Evolutionary conservation across 306 rosid genomes (phyloP), one percentile per base, ranked within the genome.

Genomic region (Ammopiptanthus mongolicus): DNA sequence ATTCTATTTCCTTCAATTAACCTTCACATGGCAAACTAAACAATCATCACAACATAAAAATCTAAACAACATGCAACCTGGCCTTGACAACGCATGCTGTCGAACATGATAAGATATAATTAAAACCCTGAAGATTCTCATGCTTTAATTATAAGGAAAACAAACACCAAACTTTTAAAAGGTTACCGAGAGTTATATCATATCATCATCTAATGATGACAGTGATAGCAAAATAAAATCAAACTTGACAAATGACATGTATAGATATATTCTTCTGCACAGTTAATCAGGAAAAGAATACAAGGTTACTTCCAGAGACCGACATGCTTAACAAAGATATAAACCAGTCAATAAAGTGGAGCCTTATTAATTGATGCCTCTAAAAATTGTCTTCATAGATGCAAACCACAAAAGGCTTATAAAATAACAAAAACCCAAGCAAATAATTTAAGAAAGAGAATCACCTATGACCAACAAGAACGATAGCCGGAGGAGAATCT

Each of bases 401-500:
- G 76, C 50, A 72, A 67, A 34, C 11, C 52, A 23, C 12, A 50
- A 6, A 48, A 62, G 51, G 47, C 52, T 65, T 73, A 18, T 17
- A 12, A 34, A 69, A 22, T 36, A 71, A 52, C 28, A 86, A 12
- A 75, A 72, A 22, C 58, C 21, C 29, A 50, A 65, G 60, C 44
- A 76, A 41, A 25, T 70, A 60, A 76, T 31, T 65, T 21, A 66
- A 25, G 36, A 75, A 25, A 28, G 29, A 66, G 67, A 60, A 78
- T 58, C 57, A 95, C 99, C 99, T 85, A 75, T 93, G 98, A 70
- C 98, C 98, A 67, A 89, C 92, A 22, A 93, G 93, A 80, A 89
- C 81, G 64, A 91, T 87, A 65, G 98, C 91, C 15, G 97, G 97
- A 68, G 91, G 96, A 4, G 97, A 90, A 71, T 88, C 87, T 33